These are phyloP conservation scores for Rhizopogon rudus DNA, from an alignment of 768 basidiomycete species.

Conservation along the genomic window DNA sequence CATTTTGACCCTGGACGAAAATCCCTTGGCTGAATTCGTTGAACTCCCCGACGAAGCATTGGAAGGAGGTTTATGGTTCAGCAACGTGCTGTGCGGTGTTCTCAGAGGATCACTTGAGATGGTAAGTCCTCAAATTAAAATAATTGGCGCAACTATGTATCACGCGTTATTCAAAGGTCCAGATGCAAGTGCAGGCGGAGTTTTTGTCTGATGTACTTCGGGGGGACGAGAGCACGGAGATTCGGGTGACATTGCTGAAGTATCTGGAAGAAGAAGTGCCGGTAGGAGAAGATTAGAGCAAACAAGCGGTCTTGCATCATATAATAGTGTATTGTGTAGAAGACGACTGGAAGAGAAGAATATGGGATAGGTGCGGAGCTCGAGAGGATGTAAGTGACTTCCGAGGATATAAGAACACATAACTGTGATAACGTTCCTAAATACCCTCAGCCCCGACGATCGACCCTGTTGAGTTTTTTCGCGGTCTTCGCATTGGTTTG, in stretches of 20 bases:
- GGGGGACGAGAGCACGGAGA: slow-evolving; percentile 93
- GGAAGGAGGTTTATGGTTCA: slow-evolving; percentile 94
- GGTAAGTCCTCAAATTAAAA: slow-evolving; percentile 46
- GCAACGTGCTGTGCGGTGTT: slow-evolving; percentile 94
- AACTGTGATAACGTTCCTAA: not conserved
- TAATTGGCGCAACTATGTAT: not conserved
- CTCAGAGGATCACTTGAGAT: slow-evolving; percentile 92
- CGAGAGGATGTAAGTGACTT: not conserved
- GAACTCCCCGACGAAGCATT: slow-evolving; percentile 92
- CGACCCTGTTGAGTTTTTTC: slow-evolving; percentile 82
- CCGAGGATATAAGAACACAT: slow-evolving; percentile 9
- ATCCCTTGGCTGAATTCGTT: slow-evolving; percentile 94
- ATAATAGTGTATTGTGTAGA: slow-evolving; percentile 1
- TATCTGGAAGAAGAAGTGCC: slow-evolving; percentile 96
- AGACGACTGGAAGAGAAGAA: not conserved
- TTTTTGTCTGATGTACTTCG: slow-evolving; percentile 89
- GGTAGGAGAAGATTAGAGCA: slow-evolving; percentile 76
- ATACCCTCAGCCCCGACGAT: slow-evolving; percentile 43
- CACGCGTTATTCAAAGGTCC: slow-evolving; percentile 52
- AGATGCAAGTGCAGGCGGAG: slow-evolving; percentile 89
- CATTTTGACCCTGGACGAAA: slow-evolving; percentile 87
- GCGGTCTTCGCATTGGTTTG: slow-evolving; percentile 89
- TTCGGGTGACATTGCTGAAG: slow-evolving; percentile 85
- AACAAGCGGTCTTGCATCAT: slow-evolving; percentile 9
- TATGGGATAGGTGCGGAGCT: not conserved